These are phyloP conservation scores for Cenchrus fungigraminus DNA, from an alignment of 176 grass and related monocot species.

Conservation along the genomic window DNA sequence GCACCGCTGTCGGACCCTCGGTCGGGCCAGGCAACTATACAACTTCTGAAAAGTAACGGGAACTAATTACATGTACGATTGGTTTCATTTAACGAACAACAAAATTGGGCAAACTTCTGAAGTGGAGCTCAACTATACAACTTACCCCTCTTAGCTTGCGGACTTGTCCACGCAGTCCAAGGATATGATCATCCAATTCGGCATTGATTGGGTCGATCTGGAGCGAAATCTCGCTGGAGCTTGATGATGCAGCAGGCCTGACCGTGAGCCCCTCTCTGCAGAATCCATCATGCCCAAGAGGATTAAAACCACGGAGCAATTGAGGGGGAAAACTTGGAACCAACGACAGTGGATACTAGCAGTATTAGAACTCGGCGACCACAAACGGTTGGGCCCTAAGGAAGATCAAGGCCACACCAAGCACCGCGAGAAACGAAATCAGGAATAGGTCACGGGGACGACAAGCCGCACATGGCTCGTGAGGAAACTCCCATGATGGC, in stretches of 20 bases:
- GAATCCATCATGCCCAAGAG: not conserved
- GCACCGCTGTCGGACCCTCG: too few species aligned
- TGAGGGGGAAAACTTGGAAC: too few species aligned
- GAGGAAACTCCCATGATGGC: too few species aligned
- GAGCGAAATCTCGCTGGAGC: slow-evolving; percentile 67
- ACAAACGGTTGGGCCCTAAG: too few species aligned
- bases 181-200: slow-evolving; percentile 74
- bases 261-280: slow-evolving; percentile 66
- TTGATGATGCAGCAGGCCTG: slow-evolving; percentile 48
- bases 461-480: too few species aligned
- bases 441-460: not conserved
- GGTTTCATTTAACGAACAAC: not conserved
- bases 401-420: not conserved
- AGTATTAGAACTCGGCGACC: too few species aligned
- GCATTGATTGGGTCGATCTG: slow-evolving; percentile 76
- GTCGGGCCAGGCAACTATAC: too few species aligned
- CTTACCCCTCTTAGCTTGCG: slow-evolving; percentile 67
- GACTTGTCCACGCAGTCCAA: slow-evolving; percentile 59
- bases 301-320: not conserved
- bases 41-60: too few species aligned
- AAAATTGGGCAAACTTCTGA: not conserved
- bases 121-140: slow-evolving; percentile 5
- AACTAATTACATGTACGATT: not conserved
- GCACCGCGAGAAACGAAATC: not conserved
- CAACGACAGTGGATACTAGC: too few species aligned